Evolutionary conservation across 2,329 filamentous ascomycete species (phyloP).

Genomic region (Calonectria pseudoreteaudii): DNA sequence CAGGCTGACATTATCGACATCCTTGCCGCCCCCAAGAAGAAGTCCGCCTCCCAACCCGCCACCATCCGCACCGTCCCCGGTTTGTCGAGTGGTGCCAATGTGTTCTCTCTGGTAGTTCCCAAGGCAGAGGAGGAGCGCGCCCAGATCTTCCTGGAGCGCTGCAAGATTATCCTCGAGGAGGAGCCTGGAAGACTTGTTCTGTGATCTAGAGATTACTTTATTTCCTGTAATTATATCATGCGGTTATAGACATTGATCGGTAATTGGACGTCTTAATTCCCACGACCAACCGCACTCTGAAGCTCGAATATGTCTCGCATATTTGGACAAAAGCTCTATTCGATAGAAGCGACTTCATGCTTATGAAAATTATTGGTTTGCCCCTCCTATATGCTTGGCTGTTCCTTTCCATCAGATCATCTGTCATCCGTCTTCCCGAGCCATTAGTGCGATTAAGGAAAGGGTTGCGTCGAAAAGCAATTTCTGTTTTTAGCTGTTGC

Average conservation of each 20-base stretch:
- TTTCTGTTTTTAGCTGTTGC: too few species aligned
- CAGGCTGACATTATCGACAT: conserved; percentile 84
- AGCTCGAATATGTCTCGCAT: not conserved
- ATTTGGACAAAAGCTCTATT: not conserved
- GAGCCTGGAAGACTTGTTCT: conserved; percentile 82
- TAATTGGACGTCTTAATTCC: conserved; percentile 25
- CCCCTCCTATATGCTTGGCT: too few species aligned
- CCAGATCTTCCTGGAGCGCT: conserved; percentile 82
- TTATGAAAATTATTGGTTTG: not conserved
- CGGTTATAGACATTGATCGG: conserved; percentile 40
- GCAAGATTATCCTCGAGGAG: conserved; percentile 85
- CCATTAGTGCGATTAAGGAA: not conserved
- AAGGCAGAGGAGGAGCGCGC: conserved; percentile 86
- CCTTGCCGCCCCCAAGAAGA: conserved; percentile 62
- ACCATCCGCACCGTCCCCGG: conserved; percentile 55
- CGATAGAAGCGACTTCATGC: not conserved
- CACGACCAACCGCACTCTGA: not conserved
- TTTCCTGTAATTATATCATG: conserved; percentile 48
- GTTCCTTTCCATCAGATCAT: not conserved
- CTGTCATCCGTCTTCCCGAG: not conserved
- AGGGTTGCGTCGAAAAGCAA: not conserved
- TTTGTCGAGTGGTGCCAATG: conserved; percentile 71
- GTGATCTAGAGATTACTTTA: conserved; percentile 50
- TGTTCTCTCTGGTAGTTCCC: conserved; percentile 85
- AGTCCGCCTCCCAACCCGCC: conserved; percentile 40